phyloP scores from a whole-genome alignment of 208 protist genomes.

The Angomonas deanei region DNA sequence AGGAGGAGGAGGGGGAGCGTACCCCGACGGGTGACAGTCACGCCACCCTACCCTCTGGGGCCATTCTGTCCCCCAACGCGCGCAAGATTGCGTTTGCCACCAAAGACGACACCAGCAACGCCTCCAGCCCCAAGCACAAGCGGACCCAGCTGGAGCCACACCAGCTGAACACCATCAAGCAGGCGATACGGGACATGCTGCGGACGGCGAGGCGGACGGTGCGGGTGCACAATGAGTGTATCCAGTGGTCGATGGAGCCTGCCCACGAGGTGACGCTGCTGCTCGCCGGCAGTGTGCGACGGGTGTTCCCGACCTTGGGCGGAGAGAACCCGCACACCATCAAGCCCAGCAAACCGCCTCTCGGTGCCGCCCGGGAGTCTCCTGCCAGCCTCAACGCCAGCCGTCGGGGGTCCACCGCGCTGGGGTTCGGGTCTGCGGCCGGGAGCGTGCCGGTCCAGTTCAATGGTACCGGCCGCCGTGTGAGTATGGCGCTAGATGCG shows the following conservation, averaged over 20 bases:
- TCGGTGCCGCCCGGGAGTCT: not conserved
- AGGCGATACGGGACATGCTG: not conserved
- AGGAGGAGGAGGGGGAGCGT: not conserved
- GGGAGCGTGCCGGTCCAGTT: not conserved
- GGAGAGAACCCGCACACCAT: not conserved
- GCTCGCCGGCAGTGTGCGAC: conserved; percentile 31
- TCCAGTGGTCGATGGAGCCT: conserved; percentile 66
- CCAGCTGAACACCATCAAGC: not conserved
- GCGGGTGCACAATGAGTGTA: conserved; percentile 40
- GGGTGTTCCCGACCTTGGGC: not conserved
- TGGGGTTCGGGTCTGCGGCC: not conserved
- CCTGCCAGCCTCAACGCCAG: not conserved
- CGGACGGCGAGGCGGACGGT: conserved; percentile 11
- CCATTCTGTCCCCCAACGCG: not conserved
- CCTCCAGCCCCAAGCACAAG: not conserved
- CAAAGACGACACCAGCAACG: not conserved
- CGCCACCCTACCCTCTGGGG: not conserved
- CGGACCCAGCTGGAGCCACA: not conserved
- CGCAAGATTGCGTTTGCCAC: not conserved
- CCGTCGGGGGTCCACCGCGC: not conserved
- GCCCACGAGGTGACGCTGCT: conserved; percentile 59
- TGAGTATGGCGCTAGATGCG: not conserved
- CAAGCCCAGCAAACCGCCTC: not conserved
- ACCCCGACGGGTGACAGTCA: not conserved
- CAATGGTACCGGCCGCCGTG: not conserved